Evolutionary conservation across 768 basidiomycete genomes (phyloP), one percentile per base, ranked within the genome.

Genomic region (Rhizopogon salebrosus): DNA sequence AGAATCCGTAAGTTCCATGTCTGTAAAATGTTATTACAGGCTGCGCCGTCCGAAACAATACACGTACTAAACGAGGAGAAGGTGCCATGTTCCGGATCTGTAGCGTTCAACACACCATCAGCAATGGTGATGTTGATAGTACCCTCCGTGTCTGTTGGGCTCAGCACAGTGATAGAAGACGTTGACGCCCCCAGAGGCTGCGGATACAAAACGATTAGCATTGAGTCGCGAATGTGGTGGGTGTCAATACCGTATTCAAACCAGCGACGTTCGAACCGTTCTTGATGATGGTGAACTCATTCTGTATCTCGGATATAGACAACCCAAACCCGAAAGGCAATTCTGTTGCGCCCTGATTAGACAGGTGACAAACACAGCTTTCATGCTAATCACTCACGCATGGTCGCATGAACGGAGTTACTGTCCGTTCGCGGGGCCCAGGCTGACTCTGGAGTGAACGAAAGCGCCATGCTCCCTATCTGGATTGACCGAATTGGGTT

Each of bases 271-370:
- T 64, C 6, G 64, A 67, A 24, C 76, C 76, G 57, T 82, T 76
- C 59, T 73, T 76, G 22, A 78, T 70, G 56, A 89, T 82, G 22
- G 76, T 78, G 60, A 89, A 87, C 29, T 75, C 67, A 59, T 89
- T 89, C 62, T 79, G 70, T 29, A 89, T 87, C 54, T 85, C 64
- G 26, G 72, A 75, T 48, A 89, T 80, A 1, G 70, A 68, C 16
- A 87, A 7, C 24, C 68, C 69, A 64, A 89, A 89, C 9, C 87
- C 87, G 55, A 89, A 89, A 29, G 87, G 87, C 35, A 89, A 68
- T 56, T 77, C 85, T 85, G 54, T 40, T 51, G 45, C n/a, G 46
- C 42, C 49, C 3, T 39, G 31, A 53, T 53, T 42, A 18, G 31
- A 27, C n/a, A 26, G 43, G 49, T 13, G 10, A 14, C 27, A 9